Evolutionary conservation across 2,329 filamentous ascomycete genomes (phyloP), one percentile per base, ranked within the genome.

Genomic region (Grosmannia huntii): DNA sequence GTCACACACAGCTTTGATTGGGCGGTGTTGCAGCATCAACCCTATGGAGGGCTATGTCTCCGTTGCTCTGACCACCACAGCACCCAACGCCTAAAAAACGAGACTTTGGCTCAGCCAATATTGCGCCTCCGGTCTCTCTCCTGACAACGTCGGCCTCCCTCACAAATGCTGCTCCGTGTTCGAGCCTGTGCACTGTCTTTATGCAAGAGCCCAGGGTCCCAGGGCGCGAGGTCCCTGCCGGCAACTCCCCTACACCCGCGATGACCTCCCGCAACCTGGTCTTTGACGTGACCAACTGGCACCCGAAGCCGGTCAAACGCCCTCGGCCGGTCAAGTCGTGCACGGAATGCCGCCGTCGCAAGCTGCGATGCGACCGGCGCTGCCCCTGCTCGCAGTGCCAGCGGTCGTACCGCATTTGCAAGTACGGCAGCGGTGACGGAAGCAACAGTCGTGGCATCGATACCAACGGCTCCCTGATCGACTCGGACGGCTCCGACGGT

Each of bases 351-450:
- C 73, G 80, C 57, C 81, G 81, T 66, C 74, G 80, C 64, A 83
- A 81, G 66, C 68, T 81, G 5, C 73, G 75, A 60, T 83, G 80
- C 67, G 79, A 83, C 66, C 74, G 80, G 51, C 70, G 75, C n/a
- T 71, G 73, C 50, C 78, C 79, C 4, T 83, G 80, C 64, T 77
- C 77, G 6, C 79, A 82, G 65, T 83, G 80, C 65, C 76, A 79
- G 55, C 81, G 79, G 66, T 78, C 78, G n/a, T 75, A 73, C 62
- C 76, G 79, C 41, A 65, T 68, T 46, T 82, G 79, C 69, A 76
- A 72, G 62, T 82, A 82, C 49, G 62, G 63, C 63, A 71, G 76
- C 27, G 71, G 76, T 23, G 75, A 78, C 58, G 73, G 76, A 36
- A 75, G 77, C 10, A 55, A 38, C 51, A 36, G 51, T 4, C 56